Base-by-base conservation (phyloP, 306 rosid genomes). In the Oxytropis ochrocephala region DNA sequence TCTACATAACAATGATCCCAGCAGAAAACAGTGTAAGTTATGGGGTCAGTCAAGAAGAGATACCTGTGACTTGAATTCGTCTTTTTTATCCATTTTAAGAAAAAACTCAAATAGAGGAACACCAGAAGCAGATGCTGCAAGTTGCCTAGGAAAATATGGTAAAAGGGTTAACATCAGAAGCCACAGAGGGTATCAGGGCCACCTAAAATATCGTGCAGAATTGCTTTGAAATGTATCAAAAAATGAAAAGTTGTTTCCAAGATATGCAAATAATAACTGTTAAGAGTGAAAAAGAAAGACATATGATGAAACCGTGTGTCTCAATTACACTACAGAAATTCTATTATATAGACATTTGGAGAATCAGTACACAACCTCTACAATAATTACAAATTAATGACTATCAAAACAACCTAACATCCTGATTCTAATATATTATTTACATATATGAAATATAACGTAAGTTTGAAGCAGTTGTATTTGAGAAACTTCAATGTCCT, bases 51-150 rank as follows among this genome's bases (percentile, higher is more conserved):
- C 46, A 49, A 66, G 72, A 75, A 71, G 36, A 56, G 43, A 55
- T 81, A 94, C 99, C 99, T 91, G 89, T 61, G 88, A 82, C 75
- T 75, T 91, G 86, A 89, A 88, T 80, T 81, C 95, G 30, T 95
- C 92, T 73, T 75, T n/a, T 75, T 80, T 83, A 79, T 87, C 83
- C 83, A 58, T 78, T 35, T 79, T 83, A 71, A 94, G 79, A 70
- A 85, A n/a, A 73, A 94, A 80, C 75, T 94, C 99, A 81, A 94
- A 94, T 67, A 94, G 75, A 69, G 99, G 99, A 67, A 82, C 77
- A 72, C 99, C 99, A 77, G 89, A 80, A 78, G 88, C 81, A 78
- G 97, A 87, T 4, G 86, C 75, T 72, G 91, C 85, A 69, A 94
- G 99, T 85, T 94, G 96, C 87, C 99, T 94, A 81, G 50, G 78